Evolutionary conservation across 768 basidiomycete species (phyloP).

Genomic region (Rhizopogon sp.): DNA sequence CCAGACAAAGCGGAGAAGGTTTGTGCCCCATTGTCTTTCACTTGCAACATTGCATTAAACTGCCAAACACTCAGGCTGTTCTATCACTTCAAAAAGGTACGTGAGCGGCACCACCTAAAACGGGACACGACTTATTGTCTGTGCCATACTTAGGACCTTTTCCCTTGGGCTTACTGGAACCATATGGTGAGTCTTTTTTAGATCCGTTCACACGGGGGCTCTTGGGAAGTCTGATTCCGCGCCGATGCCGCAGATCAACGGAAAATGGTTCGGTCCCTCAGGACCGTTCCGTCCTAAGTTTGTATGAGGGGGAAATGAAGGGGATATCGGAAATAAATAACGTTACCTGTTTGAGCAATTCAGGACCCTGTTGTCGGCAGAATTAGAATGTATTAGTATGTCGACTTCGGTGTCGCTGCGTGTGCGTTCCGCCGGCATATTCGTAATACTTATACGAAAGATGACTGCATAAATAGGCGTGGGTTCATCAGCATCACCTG

Average conservation of each 20-base stretch:
- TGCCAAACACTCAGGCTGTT: conserved; percentile 45
- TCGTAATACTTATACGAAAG: not conserved
- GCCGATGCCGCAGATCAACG: conserved; percentile 25
- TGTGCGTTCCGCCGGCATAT: not conserved
- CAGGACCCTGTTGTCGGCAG: no score
- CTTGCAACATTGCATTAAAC: conserved; percentile 5
- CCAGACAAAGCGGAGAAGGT: conserved; percentile 76
- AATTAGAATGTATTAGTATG: not conserved
- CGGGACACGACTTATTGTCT: not conserved
- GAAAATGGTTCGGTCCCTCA: conserved; percentile 44
- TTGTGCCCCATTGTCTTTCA: conserved; percentile 13
- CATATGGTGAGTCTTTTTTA: conserved; percentile 46
- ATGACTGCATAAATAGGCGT: not conserved
- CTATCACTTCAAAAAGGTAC: conserved; percentile 85
- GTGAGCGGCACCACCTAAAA: not conserved
- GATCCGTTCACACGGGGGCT: conserved; percentile 44
- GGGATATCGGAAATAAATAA: not conserved
- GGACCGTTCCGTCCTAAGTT: conserved; percentile 38
- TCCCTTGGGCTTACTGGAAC: conserved; percentile 66
- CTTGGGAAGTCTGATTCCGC: conserved; percentile 64
- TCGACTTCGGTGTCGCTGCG: not conserved
- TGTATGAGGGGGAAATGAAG: conserved; percentile 9
- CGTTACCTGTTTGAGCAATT: not conserved
- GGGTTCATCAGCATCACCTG: not conserved
- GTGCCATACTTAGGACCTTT: conserved; percentile 21